phyloP scores from a whole-genome alignment of 164 flowering plant species.

The Hamamelis virginiana region DNA sequence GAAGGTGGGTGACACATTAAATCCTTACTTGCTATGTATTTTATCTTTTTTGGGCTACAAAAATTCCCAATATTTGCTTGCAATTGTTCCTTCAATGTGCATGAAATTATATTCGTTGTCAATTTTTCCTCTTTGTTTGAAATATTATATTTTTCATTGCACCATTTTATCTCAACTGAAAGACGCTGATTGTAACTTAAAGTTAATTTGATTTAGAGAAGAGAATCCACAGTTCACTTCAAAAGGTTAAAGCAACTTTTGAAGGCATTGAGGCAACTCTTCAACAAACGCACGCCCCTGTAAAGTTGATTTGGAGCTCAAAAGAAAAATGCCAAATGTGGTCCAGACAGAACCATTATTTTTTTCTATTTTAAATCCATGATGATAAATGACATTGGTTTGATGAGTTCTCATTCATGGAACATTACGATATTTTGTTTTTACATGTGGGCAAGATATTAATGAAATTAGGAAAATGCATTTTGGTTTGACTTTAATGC shows the following conservation, averaged over 20 bases:
- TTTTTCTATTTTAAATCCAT: neutral
- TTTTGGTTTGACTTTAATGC: neutral
- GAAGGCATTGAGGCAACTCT: too few species aligned
- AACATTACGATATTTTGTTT: neutral
- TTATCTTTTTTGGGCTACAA: neutral
- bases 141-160: neutral
- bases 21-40: neutral
- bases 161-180: too few species aligned
- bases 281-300: too few species aligned
- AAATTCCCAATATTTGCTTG: neutral
- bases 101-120: neutral
- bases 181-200: too few species aligned
- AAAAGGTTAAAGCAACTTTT: too few species aligned
- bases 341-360: neutral
- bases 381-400: neutral
- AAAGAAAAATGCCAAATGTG: neutral
- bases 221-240: too few species aligned
- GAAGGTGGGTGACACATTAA: slow-evolving; percentile 34
- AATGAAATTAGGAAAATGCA: neutral
- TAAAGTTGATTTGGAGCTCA: neutral
- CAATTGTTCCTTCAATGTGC: neutral
- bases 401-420: neutral
- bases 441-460: neutral
- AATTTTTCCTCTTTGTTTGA: neutral
- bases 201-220: too few species aligned